Evolutionary conservation across 768 basidiomycete species (phyloP).

Genomic region (Calocera viscosa): DNA sequence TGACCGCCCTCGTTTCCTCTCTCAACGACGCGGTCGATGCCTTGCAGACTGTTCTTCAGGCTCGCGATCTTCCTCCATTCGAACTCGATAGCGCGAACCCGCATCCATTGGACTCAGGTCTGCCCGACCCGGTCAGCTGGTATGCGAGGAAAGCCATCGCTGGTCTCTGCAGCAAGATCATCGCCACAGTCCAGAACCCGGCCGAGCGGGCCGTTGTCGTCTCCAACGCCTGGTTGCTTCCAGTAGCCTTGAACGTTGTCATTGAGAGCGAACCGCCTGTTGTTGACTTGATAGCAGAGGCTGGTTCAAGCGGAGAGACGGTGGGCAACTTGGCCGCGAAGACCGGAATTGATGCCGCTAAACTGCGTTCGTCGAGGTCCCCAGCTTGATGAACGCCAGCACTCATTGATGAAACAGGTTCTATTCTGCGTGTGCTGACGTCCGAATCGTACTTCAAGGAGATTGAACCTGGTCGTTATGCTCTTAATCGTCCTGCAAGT

Average conservation of each 20-base stretch:
- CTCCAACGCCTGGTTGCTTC: not conserved
- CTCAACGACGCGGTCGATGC: slow-evolving; percentile 5
- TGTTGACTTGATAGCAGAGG: not conserved
- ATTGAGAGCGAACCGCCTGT: slow-evolving; percentile 3
- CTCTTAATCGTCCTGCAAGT: not conserved
- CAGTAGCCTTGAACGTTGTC: not conserved
- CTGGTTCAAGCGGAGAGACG: not conserved
- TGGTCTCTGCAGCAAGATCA: slow-evolving; percentile 1
- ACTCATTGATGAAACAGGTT: not conserved
- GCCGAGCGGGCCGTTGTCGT: not conserved
- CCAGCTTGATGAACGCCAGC: not conserved
- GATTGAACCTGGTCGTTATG: not conserved
- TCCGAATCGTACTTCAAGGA: slow-evolving; percentile 1
- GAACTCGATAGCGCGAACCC: not conserved
- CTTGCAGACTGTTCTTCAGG: not conserved
- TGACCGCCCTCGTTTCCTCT: not conserved
- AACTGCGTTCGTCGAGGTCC: not conserved
- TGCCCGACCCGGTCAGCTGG: slow-evolving; percentile 1
- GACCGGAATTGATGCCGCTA: slow-evolving; percentile 6
- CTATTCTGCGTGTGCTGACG: not conserved
- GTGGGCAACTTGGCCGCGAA: not conserved
- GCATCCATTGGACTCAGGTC: not conserved
- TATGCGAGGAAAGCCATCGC: slow-evolving; percentile 3
- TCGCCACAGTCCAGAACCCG: not conserved
- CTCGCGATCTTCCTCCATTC: not conserved